Evolutionary conservation across 371 early-diverging fungal species (phyloP).

Genomic region (Apophysomyces variabilis): DNA sequence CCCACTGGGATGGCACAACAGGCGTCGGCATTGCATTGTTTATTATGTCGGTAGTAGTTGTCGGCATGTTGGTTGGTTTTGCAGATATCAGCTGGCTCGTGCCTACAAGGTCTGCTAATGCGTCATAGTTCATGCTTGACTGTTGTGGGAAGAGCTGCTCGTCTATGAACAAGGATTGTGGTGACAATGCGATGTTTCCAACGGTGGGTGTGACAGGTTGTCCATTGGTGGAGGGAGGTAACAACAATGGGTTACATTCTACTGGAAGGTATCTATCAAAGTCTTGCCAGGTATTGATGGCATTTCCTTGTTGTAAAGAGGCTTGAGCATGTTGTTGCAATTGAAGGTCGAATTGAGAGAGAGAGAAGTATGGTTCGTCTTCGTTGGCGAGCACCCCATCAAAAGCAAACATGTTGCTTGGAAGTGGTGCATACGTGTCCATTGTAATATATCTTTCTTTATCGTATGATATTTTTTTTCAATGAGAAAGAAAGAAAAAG

Average conservation of each 20-base stretch:
- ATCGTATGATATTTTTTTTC: conserved; percentile 5
- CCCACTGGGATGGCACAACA: conserved; percentile 24
- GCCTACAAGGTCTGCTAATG: neutral
- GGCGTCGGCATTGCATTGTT: conserved; percentile 9
- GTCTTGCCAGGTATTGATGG: conserved; percentile 34
- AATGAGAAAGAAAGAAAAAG: neutral
- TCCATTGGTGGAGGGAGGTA: conserved; percentile 11
- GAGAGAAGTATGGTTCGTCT: conserved; percentile 28
- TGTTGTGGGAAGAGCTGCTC: neutral
- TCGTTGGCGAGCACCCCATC: conserved; percentile 20
- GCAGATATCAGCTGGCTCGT: conserved; percentile 5
- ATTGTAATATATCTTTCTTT: neutral
- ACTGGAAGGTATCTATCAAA: conserved; percentile 43
- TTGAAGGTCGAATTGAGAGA: conserved; percentile 47
- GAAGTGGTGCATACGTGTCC: neutral
- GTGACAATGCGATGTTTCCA: conserved; percentile 7
- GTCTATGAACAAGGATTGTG: conserved; percentile 7
- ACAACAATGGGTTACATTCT: conserved; percentile 21
- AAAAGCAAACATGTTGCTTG: conserved; percentile 10
- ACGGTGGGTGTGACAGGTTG: conserved; percentile 8
- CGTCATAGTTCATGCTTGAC: neutral
- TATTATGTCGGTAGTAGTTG: too few relatives aligned
- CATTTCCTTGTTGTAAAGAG: conserved; percentile 32
- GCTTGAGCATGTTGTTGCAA: conserved; percentile 52
- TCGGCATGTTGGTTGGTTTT: conserved; percentile 7